These are phyloP conservation scores for Escovopsis weberi DNA, from an alignment of 2,329 filamentous ascomycete species.

Conservation along the genomic window DNA sequence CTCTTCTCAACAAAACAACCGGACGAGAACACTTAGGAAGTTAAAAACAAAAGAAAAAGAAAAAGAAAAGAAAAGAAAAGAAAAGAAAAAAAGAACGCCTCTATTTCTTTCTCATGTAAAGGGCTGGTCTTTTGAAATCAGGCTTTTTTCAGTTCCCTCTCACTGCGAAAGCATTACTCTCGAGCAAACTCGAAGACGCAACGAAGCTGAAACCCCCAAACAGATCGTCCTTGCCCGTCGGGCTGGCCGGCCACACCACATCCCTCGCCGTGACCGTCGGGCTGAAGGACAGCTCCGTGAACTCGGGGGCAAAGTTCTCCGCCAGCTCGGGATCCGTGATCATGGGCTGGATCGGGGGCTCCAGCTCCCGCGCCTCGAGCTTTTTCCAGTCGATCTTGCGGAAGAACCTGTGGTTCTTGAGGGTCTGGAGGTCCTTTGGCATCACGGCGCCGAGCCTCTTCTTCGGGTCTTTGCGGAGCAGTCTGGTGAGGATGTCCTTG, in stretches of 20 bases:
- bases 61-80: too few relatives aligned
- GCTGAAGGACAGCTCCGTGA: slow-evolving; percentile 73
- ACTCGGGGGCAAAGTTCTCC: slow-evolving; percentile 91
- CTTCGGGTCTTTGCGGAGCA: slow-evolving; percentile 80
- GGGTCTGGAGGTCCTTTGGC: slow-evolving; percentile 69
- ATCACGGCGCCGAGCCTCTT: slow-evolving; percentile 83
- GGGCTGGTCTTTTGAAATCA: too few relatives aligned
- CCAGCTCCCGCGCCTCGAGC: slow-evolving; percentile 66
- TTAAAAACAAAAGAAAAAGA: too few relatives aligned
- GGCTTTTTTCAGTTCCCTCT: background rate
- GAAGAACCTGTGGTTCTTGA: slow-evolving; percentile 95
- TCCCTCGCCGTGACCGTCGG: slow-evolving; percentile 42
- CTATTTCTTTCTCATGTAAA: too few relatives aligned
- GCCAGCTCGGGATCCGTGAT: slow-evolving; percentile 92
- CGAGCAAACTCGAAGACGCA: slow-evolving; percentile 41
- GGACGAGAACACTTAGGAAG: too few relatives aligned
- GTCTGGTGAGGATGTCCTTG: slow-evolving; percentile 80
- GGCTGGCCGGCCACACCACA: slow-evolving; percentile 23
- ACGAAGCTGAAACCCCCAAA: slow-evolving; percentile 54
- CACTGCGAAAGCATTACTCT: slow-evolving; percentile 27
- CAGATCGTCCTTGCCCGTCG: slow-evolving; percentile 33
- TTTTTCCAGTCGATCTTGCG: slow-evolving; percentile 90
- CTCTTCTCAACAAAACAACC: too few relatives aligned
- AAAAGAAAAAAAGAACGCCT: too few relatives aligned
- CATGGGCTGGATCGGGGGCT: slow-evolving; percentile 80